phyloP scores from a whole-genome alignment of 495 filamentous ascomycete genomes.

The Aspergillus ostianus region DNA sequence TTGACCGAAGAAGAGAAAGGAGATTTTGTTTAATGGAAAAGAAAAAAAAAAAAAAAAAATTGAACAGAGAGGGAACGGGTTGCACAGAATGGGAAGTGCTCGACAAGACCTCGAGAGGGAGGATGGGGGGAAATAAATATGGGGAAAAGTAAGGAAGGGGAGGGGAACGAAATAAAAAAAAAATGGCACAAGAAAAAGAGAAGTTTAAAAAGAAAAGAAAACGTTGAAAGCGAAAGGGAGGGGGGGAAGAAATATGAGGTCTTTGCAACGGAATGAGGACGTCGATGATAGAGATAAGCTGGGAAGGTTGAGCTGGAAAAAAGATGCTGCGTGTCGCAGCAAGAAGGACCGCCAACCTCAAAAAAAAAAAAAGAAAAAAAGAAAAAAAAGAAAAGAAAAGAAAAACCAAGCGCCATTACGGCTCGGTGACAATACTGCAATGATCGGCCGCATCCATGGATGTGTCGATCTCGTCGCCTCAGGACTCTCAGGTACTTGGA shows the following conservation, averaged over 20 bases:
- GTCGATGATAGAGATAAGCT: conserved; percentile 23
- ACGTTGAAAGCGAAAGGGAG: conserved; percentile 9
- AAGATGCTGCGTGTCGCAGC: conserved; percentile 24
- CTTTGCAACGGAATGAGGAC: conserved; percentile 2
- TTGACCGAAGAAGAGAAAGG: conserved; percentile 8
- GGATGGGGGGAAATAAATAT: conserved; percentile 8
- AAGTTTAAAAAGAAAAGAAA: conserved; percentile 15
- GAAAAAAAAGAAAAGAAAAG: not conserved
- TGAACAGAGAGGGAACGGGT: conserved; percentile 1
- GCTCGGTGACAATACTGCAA: conserved; percentile 14
- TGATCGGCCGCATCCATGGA: not conserved
- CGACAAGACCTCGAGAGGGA: conserved; percentile 4
- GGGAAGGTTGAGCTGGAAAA: conserved; percentile 20
- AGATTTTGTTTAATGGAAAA: conserved; percentile 11
- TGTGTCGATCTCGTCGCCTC: not conserved
- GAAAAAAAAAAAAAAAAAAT: conserved; percentile 8
- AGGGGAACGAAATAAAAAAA: conserved; percentile 16
- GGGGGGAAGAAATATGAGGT: conserved; percentile 15
- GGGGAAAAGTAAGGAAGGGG: not conserved
- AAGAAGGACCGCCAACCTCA: conserved; percentile 5
- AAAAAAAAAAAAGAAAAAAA: not conserved
- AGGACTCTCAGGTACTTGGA: not conserved
- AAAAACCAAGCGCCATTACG: not conserved
- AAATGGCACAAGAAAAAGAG: conserved; percentile 18
- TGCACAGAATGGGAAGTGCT: conserved; percentile 11